A percentile compares a stretch with the other conserved stretches of the same genome.
phyloP scores from a whole-genome alignment of 2,329 filamentous ascomycete genomes.

The Scopulariopsis brevicaulis region DNA sequence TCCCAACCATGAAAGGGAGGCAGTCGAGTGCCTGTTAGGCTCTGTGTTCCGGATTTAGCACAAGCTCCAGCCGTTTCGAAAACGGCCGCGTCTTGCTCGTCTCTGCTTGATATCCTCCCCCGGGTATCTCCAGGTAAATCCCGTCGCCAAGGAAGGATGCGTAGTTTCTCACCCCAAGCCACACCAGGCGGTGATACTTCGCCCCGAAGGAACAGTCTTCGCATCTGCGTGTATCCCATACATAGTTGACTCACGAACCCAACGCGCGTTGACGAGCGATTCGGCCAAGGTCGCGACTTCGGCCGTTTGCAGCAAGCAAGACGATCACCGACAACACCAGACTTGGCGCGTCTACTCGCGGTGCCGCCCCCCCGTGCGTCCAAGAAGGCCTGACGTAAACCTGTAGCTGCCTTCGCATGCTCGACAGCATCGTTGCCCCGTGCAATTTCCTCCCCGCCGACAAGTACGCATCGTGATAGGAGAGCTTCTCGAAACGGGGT shows the following conservation, averaged over 20 bases:
- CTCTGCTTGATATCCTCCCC: background rate
- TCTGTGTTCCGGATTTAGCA: background rate
- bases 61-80: background rate
- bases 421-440: background rate
- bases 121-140: background rate
- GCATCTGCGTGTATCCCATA: background rate
- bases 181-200: background rate
- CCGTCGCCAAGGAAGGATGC: background rate
- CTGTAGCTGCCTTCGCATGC: background rate
- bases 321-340: background rate
- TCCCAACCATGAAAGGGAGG: background rate
- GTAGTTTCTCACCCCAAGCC: background rate
- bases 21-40: background rate
- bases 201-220: background rate
- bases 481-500: background rate
- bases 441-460: background rate
- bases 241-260: background rate
- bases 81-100: background rate
- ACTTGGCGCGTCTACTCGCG: background rate
- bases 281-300: background rate
- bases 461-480: background rate
- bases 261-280: background rate
- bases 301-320: background rate
- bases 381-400: background rate
- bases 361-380: background rate